These are phyloP conservation scores for Aspergillus incahuasiensis DNA, from an alignment of 495 filamentous ascomycete genomes.

Conservation along the genomic window DNA sequence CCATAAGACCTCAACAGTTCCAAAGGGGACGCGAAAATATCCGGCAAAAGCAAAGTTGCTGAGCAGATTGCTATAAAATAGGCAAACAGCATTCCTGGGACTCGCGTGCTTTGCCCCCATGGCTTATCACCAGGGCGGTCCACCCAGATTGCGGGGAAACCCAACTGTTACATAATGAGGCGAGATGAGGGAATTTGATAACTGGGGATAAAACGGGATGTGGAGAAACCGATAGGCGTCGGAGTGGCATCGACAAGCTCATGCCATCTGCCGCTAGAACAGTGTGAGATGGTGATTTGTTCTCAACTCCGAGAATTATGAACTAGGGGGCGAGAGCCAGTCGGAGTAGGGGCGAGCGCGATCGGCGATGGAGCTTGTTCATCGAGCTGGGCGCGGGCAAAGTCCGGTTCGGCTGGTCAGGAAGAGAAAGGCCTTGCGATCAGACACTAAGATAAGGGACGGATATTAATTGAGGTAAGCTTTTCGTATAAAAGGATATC, in stretches of 20 bases:
- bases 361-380: not conserved
- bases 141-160: not conserved
- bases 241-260: not conserved
- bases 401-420: not conserved
- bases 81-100: not conserved
- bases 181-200: not conserved
- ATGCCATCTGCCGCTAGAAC: not conserved
- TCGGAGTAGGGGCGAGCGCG: not conserved
- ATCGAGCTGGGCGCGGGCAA: not conserved
- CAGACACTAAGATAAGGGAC: not conserved
- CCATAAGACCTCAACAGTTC: no score
- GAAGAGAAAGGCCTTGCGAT: not conserved
- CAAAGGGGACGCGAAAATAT: no score
- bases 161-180: not conserved
- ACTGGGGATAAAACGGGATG: not conserved
- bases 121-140: not conserved
- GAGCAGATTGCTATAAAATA: not conserved
- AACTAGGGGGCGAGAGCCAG: not conserved
- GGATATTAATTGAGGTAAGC: not conserved
- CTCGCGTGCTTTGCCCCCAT: not conserved
- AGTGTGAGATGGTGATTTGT: not conserved
- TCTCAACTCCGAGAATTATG: not conserved
- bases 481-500: not conserved
- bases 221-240: not conserved
- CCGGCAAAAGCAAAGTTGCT: not conserved